Base-by-base conservation (phyloP, 352 stramenopile species). In the Globisporangium takayamanum region DNA sequence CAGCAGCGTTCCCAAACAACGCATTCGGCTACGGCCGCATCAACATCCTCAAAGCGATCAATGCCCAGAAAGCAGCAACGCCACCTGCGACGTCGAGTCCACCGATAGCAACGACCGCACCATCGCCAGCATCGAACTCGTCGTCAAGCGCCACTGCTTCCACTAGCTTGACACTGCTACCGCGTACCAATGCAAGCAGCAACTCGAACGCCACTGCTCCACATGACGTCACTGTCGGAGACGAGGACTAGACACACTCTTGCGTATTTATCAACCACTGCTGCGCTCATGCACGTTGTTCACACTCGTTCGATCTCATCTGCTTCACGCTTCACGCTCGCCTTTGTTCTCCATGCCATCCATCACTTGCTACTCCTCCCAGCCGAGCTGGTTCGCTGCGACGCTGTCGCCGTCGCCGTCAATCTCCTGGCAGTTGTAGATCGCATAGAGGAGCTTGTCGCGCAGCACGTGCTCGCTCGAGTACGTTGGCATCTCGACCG, bases 401-500 rank as follows among this genome's bases (percentile, higher is more conserved):
- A 92, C 72, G 30, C 70, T 88, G 52, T 92, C 78, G 15, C 80
- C 76, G 55, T 97, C 89, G 7, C 79, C 88, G 62, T 97, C 91
- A 59, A 97, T 97, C 68, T 96, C 87, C 60, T 92, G 85, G 72
- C 90, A 98, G 66, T 97, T 97, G 70, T 95, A 93, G 50, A 98
- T 97, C 36, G 92, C 90, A 53, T 97, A 97, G 15, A 89, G 60
- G 25, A 98, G 60, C 62, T 91, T 93, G 45, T 88, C 77, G 16
- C 71, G 63, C 41, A 96, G 63, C 7, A 95, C 73, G 33, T 74
- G 60, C 37, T 87, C 65, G 49, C 71, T 94, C 44, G 88, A 96
- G 70, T 99, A 99, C 44, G 84, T 64, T 16, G 97, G 97, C 25
- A 99, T 64, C 36, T 96, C 94, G 36, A 99, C 76, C 6, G 90